Evolutionary conservation across 2,329 filamentous ascomycete species (phyloP), one percentile per base, ranked within the genome.

Genomic region (Cordyceps javanica): DNA sequence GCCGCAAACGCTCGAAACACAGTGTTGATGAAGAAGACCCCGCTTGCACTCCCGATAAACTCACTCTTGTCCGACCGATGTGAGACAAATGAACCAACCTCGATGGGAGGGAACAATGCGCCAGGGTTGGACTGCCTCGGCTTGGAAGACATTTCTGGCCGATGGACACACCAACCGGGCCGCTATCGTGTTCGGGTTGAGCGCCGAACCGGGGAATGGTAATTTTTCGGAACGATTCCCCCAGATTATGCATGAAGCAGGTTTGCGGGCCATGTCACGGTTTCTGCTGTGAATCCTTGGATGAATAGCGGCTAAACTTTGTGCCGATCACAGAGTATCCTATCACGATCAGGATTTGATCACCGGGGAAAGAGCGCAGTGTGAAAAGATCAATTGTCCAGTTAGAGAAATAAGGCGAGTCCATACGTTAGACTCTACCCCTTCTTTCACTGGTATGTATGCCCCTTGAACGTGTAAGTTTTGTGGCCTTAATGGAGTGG

Each of bases 1-100:
- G 67, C 65, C 6, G 74, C 73, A 63, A 81, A 81, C n/a, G 77
- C 77, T 32, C 74, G 72, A 42, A 75, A 75, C 57, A 81, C 79
- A 1, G 78, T 81, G 59, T 81, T 79, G 62, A 78, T 73, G 65
- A 81, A 81, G 66, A 76, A 81, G 45, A 81, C 75, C 3, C 79
- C 78, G 41, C 74, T 78, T 13, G 77, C 77, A 62, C 76, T 79
- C 26, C 79, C 78, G 30, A 81, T 75, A 62, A 80, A 81, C 55
- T 79, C 73, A 52, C 76, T 79, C 59, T 76, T 73, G 39, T 54
- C 51, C 6, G 25, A 39, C 10, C 51, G 51, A 13, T 26, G 51
- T 26, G 51, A 54, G 26, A 54, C 51, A 8, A 54, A 54, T 2
- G 51, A 54, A 39, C 51, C 51, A 10, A 54, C 51, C 26, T 54